Percentiles rank a stretch among this genome's conserved stretches.
These are phyloP conservation scores for Russula foetens DNA, from an alignment of 768 basidiomycete genomes.

Conservation along the genomic window DNA sequence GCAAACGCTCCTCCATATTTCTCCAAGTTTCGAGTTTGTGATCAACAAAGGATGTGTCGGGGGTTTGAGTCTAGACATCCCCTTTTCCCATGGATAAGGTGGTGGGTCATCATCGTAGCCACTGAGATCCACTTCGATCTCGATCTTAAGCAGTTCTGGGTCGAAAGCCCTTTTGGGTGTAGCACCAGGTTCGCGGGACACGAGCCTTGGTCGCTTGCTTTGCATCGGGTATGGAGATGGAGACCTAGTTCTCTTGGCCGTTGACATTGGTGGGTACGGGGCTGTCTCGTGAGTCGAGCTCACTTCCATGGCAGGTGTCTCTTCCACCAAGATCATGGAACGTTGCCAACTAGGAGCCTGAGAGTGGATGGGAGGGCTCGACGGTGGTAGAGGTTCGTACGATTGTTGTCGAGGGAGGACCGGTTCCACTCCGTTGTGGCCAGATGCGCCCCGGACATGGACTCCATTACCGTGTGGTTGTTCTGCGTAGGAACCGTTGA, in stretches of 20 bases:
- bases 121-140: slow-evolving; percentile 3
- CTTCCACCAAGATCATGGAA: neutral
- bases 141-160: slow-evolving; percentile 1
- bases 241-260: slow-evolving; percentile 1
- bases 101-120: slow-evolving; percentile 6
- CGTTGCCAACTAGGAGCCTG: neutral
- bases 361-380: slow-evolving; percentile 10
- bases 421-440: neutral
- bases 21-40: slow-evolving; percentile 9
- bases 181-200: neutral
- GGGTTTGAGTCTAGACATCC: neutral
- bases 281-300: neutral
- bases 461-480: neutral
- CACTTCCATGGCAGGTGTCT: neutral
- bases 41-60: neutral
- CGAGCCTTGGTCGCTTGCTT: slow-evolving; percentile 1
- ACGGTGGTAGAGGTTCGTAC: slow-evolving; percentile 2
- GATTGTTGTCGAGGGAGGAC: neutral
- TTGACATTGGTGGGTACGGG: neutral
- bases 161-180: neutral
- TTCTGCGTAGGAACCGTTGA: neutral
- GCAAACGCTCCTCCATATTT: slow-evolving; percentile 11
- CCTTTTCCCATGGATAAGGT: neutral
- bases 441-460: neutral
- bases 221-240: neutral